Base-by-base conservation (phyloP, 129 eudicot species). In the Heracleum sosnowskyi region DNA sequence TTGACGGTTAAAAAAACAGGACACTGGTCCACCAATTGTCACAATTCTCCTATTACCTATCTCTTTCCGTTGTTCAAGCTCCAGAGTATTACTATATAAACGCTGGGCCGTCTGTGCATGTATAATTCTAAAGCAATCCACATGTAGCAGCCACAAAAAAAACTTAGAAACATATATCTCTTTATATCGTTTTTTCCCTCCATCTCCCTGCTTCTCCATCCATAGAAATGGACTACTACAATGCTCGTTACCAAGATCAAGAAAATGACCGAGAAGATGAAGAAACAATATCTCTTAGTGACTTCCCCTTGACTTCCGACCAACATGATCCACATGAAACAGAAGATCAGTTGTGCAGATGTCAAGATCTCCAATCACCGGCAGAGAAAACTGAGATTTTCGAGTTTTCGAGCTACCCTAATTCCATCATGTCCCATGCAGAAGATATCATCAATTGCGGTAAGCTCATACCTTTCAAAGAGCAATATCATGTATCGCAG, bases 261-360 rank as follows among this genome's bases (percentile, higher is more conserved):
- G 86, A 77, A 79, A 28, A 15, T 66, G 22, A 31, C 31, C 4
- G 69, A 62, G 82, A 81, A 29, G 13, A 60, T 26, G 68, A 60
- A 60, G 90, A 91, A 9, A 73, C 93, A 1, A 82, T 87, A 37
- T 91, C 97, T 16, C 91, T 91, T 31, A 81, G 87, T 5, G 87
- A 89, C 73, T 86, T 89, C 77, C 90, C 90, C 12, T 29, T 83
- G 22, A 88, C 84, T 62, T 62, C 81, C 28, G 82, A 75, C 15
- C 82, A 79, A 6, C 46, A 10, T 0, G 4, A 57, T 57, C 8
- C 13, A 5, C 66, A 57, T 26, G 68, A 2, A 60, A 60, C 31
- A n/a, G 68, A 26, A 24, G 68, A 60, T 26, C 33, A 11, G 33
- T 26, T 60, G 33, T 26, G 34, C 68, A 10, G 2, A 60, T 26